Base-by-base conservation (phyloP, 495 filamentous ascomycete genomes). In the Neurospora sp. region DNA sequence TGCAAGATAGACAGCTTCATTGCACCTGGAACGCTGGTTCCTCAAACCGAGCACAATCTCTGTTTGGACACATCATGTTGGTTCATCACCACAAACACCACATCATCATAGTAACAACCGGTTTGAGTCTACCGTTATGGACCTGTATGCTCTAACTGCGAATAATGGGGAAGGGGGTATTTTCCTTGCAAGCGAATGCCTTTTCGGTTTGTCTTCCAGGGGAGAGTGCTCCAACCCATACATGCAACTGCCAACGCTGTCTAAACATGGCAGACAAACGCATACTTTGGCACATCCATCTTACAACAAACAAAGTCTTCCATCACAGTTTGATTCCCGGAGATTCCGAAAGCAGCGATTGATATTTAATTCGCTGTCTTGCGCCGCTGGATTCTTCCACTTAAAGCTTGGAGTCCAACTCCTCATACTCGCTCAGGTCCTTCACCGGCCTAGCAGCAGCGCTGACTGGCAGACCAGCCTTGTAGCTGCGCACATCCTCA, bases 401-500 rank as follows among this genome's bases (percentile, higher is more conserved):
- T 73, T 54, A 80, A 20, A 96, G 87, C 84, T 96, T 96, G 14
- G 92, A 82, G 71, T 91, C 91, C 75, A 90, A 82, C 74, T 97
- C 94, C 81, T 95, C 93, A 78, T 92, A 97, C 73, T 93, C 93
- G 75, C 84, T 91, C 70, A 98, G 83, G 78, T 93, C 89, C 72
- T 84, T 88, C n/a, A 93, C 86, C 1, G 94, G 88, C 71, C 85
- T 86, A 1, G 93, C 89, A 0, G 92, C 94, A 37, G 86, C 84
- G 75, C 89, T 94, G 66, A 92, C 87, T 73, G 86, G 83, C 72
- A 95, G 80, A 23, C 87, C 83, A 5, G 93, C 89, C 86, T 94
- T 96, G 85, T 89, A 98, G 20, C 87, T 88, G 72, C 90, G 84
- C 5, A 96, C 91, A 78, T 94, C 91, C 38, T 87, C 89, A 77